Evolutionary conservation across 1,284 basidiomycete genomes (phyloP).

Genomic region (Crucibulum parvulum): DNA sequence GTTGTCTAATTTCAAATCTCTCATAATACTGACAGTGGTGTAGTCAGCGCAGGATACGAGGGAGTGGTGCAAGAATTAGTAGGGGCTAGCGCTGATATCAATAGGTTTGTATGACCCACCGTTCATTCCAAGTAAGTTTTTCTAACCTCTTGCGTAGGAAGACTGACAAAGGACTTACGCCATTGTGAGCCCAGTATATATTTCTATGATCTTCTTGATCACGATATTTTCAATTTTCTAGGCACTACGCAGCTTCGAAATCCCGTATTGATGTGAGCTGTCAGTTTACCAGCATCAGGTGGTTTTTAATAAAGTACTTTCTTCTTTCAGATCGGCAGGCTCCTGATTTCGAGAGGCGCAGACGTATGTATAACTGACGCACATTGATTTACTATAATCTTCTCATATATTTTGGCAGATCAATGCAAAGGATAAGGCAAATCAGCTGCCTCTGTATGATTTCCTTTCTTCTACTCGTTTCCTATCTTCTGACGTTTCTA

Average conservation of each 20-base stretch:
- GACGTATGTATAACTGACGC: constrained; percentile 64
- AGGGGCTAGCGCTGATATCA: constrained; percentile 86
- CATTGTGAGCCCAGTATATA: constrained; percentile 66
- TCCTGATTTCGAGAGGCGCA: constrained; percentile 86
- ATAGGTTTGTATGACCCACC: constrained; percentile 45
- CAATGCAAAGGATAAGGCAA: constrained; percentile 91
- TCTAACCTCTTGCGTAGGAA: constrained; percentile 40
- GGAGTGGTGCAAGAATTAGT: constrained; percentile 83
- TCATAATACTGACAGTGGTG: constrained; percentile 6
- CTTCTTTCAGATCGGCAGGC: constrained; percentile 77
- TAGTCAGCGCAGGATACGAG: constrained; percentile 85
- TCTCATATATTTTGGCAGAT: constrained; percentile 63
- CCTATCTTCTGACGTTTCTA: constrained; percentile 24
- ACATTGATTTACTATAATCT: constrained; percentile 43
- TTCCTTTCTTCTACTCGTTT: constrained; percentile 21
- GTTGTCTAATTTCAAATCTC: constrained; percentile 13
- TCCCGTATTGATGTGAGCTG: constrained; percentile 80
- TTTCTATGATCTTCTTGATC: constrained; percentile 6
- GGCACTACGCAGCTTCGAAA: constrained; percentile 96
- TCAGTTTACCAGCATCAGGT: constrained; percentile 28
- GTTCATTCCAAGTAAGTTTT: constrained; percentile 9
- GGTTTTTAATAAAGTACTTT: constrained; percentile 30
- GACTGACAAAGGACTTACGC: constrained; percentile 89
- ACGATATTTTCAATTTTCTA: constrained; percentile 35
- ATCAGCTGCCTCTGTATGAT: constrained; percentile 83